phyloP scores from a whole-genome alignment of 2,329 filamentous ascomycete genomes.

The Madurella fahalii region DNA sequence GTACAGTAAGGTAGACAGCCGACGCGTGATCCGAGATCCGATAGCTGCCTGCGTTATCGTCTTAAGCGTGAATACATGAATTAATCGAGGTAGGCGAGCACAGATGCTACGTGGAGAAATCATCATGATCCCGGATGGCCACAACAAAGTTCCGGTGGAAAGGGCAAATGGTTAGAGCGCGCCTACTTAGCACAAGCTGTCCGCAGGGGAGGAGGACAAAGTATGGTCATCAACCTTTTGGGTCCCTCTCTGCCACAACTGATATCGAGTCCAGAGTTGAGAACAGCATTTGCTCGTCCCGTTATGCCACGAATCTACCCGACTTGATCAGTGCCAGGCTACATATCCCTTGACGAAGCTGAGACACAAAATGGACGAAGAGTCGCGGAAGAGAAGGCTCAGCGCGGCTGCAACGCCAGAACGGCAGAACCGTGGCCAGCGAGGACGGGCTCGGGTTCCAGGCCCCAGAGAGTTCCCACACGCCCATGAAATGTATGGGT shows the following conservation, averaged over 20 bases:
- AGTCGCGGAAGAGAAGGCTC: neutral
- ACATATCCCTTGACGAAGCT: neutral
- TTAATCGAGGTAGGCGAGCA: neutral
- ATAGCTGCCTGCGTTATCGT: too few relatives aligned
- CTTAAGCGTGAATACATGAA: neutral
- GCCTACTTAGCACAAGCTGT: neutral
- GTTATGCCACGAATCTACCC: too few relatives aligned
- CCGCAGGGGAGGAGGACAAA: too few relatives aligned
- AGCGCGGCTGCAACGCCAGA: neutral
- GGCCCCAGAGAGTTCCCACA: neutral
- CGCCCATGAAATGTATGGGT: conserved; percentile 8
- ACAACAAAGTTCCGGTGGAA: neutral
- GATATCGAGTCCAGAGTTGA: too few relatives aligned
- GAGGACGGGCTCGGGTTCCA: conserved; percentile 1
- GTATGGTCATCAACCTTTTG: too few relatives aligned
- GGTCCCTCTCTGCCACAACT: too few relatives aligned
- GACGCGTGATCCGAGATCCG: too few relatives aligned
- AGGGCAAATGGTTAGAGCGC: neutral
- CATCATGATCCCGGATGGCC: neutral
- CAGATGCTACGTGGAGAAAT: neutral
- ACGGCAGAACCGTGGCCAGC: neutral
- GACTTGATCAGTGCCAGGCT: too few relatives aligned
- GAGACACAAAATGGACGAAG: neutral
- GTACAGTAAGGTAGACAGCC: too few relatives aligned
- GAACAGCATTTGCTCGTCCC: too few relatives aligned